phyloP scores from a whole-genome alignment of 2,329 filamentous ascomycete genomes.

The Colletotrichum sp. region DNA sequence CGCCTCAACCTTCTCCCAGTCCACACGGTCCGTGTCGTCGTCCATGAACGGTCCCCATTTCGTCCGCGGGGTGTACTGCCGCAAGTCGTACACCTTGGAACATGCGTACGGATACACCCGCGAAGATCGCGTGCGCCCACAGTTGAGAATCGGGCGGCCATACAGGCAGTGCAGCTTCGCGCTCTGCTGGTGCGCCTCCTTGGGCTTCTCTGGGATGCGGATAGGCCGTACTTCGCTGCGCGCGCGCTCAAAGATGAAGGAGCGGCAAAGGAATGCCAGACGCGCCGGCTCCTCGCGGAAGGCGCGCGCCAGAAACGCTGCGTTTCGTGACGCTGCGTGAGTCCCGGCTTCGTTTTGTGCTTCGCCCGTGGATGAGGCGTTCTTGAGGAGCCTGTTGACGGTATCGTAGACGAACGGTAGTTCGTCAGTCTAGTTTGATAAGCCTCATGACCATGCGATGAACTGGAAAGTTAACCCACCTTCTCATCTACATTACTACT shows the following conservation, averaged over 20 bases:
- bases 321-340: conserved; percentile 52
- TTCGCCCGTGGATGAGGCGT: conserved; percentile 42
- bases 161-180: conserved; percentile 75
- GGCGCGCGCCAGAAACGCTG: conserved; percentile 46
- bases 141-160: conserved; percentile 61
- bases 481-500: conserved; percentile 37
- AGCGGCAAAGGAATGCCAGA: conserved; percentile 67
- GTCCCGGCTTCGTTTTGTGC: conserved; percentile 36
- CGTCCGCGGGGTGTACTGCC: conserved; percentile 66
- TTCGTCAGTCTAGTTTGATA: conserved; percentile 39
- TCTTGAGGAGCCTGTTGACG: conserved; percentile 49
- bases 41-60: conserved; percentile 75
- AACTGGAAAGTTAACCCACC: conserved; percentile 32
- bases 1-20: conserved; percentile 83
- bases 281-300: conserved; percentile 56
- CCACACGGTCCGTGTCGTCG: conserved; percentile 66
- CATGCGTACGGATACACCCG: conserved; percentile 66
- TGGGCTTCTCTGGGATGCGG: conserved; percentile 22
- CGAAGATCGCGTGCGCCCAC: conserved; percentile 38
- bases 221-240: conserved; percentile 37
- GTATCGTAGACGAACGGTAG: conserved; percentile 53
- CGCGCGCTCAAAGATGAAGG: conserved; percentile 66
- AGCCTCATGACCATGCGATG: not conserved
- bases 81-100: conserved; percentile 75
- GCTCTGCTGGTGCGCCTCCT: conserved; percentile 62